These are phyloP conservation scores for Hypsizygus ulmarius DNA, from an alignment of 1,284 basidiomycete species.

Conservation along the genomic window DNA sequence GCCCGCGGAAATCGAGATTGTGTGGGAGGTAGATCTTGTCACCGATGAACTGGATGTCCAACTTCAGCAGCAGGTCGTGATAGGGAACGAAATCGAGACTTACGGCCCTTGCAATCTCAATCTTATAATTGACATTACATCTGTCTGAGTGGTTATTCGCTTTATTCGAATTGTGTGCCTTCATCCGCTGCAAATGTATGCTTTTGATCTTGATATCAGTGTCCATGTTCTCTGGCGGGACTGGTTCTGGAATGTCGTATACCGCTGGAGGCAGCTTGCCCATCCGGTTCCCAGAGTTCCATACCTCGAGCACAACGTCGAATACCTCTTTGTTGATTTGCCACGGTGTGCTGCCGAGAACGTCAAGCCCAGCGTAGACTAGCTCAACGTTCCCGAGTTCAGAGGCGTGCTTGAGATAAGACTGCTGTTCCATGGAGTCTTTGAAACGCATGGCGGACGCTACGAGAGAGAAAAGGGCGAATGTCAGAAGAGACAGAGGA, in stretches of 20 bases:
- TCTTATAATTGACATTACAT: slow-evolving; percentile 95
- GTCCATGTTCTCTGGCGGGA: slow-evolving; percentile 58
- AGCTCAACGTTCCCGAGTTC: slow-evolving; percentile 77
- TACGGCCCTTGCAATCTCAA: slow-evolving; percentile 93
- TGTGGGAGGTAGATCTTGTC: slow-evolving; percentile 95
- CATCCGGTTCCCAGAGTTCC: slow-evolving; percentile 81
- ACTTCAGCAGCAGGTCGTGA: background rate
- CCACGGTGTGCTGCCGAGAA: slow-evolving; percentile 92
- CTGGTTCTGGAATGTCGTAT: slow-evolving; percentile 63
- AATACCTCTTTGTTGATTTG: slow-evolving; percentile 68
- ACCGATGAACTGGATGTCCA: slow-evolving; percentile 62
- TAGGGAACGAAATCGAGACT: slow-evolving; percentile 29
- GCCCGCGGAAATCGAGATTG: slow-evolving; percentile 97
- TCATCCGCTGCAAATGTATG: slow-evolving; percentile 60
- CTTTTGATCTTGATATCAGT: slow-evolving; percentile 67
- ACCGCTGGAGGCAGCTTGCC: slow-evolving; percentile 75
- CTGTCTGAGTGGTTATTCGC: slow-evolving; percentile 87
- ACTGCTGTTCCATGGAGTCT: slow-evolving; percentile 84
- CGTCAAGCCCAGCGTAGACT: slow-evolving; percentile 88
- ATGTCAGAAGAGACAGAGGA: background rate
- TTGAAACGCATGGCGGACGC: slow-evolving; percentile 90
- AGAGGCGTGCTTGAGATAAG: slow-evolving; percentile 79
- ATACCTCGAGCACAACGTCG: slow-evolving; percentile 51
- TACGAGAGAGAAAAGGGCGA: slow-evolving; percentile 24
- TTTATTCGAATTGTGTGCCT: slow-evolving; percentile 59